Evolutionary conservation across 306 rosid species (phyloP).

Genomic region (Betula pendula): DNA sequence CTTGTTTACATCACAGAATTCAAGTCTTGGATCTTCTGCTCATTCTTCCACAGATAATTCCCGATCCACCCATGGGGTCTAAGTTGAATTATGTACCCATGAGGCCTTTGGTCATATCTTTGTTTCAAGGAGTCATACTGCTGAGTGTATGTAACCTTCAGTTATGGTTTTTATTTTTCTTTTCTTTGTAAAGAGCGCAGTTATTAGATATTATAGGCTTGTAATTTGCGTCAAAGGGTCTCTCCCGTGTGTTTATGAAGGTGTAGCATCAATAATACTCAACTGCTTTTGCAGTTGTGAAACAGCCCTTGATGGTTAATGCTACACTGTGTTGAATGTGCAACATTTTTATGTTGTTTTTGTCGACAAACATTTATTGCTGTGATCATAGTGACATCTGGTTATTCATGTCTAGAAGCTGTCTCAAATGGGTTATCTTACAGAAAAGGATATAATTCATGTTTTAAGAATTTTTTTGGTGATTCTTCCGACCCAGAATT

Average conservation of each 20-base stretch:
- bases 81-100: slow-evolving; percentile 16
- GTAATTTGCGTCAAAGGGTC: neutral
- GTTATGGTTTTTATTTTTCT: neutral
- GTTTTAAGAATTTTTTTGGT: neutral
- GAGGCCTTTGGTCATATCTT: neutral
- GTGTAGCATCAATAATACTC: slow-evolving; percentile 8
- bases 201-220: slow-evolving; percentile 3
- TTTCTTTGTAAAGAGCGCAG: slow-evolving; percentile 23
- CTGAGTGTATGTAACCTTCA: slow-evolving; percentile 21
- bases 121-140: slow-evolving; percentile 33
- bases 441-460: neutral
- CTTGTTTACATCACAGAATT: slow-evolving; percentile 63
- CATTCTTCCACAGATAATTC: slow-evolving; percentile 46
- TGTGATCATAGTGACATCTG: neutral
- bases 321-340: neutral
- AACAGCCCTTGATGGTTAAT: neutral
- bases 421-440: no score
- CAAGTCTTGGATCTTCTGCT: slow-evolving; percentile 47
- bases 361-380: neutral
- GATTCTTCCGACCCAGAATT: neutral
- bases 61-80: slow-evolving; percentile 40
- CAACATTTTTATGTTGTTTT: neutral
- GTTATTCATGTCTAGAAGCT: neutral
- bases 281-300: slow-evolving; percentile 8
- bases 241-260: slow-evolving; percentile 18